Evolutionary conservation across 1,284 basidiomycete genomes (phyloP).

Genomic region (Microbotryum silenes-acaulis): DNA sequence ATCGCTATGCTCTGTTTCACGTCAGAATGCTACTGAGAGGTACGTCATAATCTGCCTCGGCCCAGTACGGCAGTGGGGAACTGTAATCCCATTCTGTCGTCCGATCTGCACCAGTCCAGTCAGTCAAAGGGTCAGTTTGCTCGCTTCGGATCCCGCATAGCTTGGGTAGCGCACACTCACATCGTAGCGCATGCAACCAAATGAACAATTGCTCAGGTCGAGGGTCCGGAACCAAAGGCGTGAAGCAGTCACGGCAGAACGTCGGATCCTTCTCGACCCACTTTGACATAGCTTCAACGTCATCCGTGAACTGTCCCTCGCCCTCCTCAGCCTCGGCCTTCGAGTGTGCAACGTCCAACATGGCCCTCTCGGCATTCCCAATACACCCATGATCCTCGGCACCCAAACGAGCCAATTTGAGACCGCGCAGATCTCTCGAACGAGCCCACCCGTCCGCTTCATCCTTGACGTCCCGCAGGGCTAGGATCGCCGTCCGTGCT

Average conservation of each 20-base stretch:
- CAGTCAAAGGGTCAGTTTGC: too few species aligned
- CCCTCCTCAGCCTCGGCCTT: conserved; percentile 46
- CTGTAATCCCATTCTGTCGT: conserved; percentile 35
- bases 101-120: conserved; percentile 15
- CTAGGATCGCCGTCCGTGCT: conserved; percentile 73
- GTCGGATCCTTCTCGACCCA: conserved; percentile 25
- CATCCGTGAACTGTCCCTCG: conserved; percentile 31
- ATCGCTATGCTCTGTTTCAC: neutral
- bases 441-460: conserved; percentile 86
- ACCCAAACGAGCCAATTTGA: conserved; percentile 6
- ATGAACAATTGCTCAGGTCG: conserved; percentile 83
- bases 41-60: conserved; percentile 25
- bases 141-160: neutral
- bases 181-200: conserved; percentile 80
- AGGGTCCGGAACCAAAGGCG: conserved; percentile 83
- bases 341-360: conserved; percentile 45
- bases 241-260: conserved; percentile 79
- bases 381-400: neutral
- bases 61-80: conserved; percentile 34
- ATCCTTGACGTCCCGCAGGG: conserved; percentile 83
- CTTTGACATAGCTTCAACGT: conserved; percentile 19
- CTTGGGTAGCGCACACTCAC: conserved; percentile 2
- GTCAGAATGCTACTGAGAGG: conserved; percentile 15
- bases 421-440: conserved; percentile 62
- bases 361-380: conserved; percentile 39